Base-by-base conservation (phyloP, 2,329 filamentous ascomycete species). In the Pestalotiopsis fici region DNA sequence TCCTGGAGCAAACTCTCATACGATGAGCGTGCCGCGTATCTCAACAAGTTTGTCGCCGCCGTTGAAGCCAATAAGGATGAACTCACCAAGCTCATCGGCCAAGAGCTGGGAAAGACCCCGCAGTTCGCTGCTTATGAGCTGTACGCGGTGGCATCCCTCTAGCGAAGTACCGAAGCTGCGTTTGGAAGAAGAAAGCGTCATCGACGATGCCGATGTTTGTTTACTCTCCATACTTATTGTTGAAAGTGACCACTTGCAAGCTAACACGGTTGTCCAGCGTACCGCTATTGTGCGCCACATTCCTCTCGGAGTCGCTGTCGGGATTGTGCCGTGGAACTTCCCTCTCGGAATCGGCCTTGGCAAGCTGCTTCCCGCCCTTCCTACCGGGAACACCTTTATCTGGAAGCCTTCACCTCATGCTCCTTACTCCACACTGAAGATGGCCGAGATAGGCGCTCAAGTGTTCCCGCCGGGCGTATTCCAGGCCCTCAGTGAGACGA, bases 331-430 rank as follows among this genome's bases (percentile, higher is more conserved):
- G 6, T 56, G 50, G 50, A 56, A 56, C 12, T 56, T 56, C 25
- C 50, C 50, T 23, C 50, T 56, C 25, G 25, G n/a, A 1, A 23
- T 56, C n/a, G 50, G 50, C 50, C n/a, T 56, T 25, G 50, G 50
- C n/a, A 56, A 56, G 25, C 50, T 56, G 25, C 50, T 56, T 56
- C 50, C 50, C 1, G 50, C 50, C 12, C 50, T 56, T n/a, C 50
- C 21, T 3, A 27, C 50, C 50, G 50, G 50, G 1, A 56, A 56
- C 50, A 25, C 50, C 1, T 56, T 56, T 27, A 56, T 56, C 12
- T 56, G 50, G 50, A 87, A 87, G 72, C 86, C 88, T 0, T 89
- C 87, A 0, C 88, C 81, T 55, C 88, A 82, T 78, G 89, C 85
- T 37, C 87, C 83, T 5, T 87, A 83, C 74, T 78, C 80, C 59